These are phyloP conservation scores for Pterulicium gracile DNA, from an alignment of 1,284 basidiomycete genomes.

Conservation along the genomic window DNA sequence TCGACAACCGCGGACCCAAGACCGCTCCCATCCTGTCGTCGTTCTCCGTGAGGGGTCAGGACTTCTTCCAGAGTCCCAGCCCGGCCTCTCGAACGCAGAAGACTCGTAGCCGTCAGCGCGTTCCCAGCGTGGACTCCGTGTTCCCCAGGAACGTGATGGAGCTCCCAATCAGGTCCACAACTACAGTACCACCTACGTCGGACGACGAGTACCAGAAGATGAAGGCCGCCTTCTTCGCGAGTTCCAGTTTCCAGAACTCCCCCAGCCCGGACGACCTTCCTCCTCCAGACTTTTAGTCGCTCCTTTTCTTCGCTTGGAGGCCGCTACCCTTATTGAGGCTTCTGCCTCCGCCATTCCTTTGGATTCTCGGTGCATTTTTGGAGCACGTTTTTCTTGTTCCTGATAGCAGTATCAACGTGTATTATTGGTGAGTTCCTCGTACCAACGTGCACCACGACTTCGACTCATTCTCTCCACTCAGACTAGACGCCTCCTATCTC, in stretches of 20 bases:
- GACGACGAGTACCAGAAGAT: slow-evolving; percentile 19
- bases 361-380: not conserved
- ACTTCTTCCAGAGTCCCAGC: not conserved
- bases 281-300: slow-evolving; percentile 39
- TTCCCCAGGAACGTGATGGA: not conserved
- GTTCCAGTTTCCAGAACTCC: slow-evolving; percentile 71
- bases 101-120: slow-evolving; percentile 9
- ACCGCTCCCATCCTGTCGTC: slow-evolving; percentile 10
- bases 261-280: slow-evolving; percentile 69
- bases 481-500: not conserved
- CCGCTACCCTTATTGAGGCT: not conserved
- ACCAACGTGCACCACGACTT: not conserved
- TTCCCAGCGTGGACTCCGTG: slow-evolving; percentile 10
- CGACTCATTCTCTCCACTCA: not conserved
- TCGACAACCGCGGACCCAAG: not conserved
- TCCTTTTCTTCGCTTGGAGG: not conserved
- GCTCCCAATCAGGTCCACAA: slow-evolving; percentile 18
- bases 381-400: not conserved
- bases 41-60: slow-evolving; percentile 6
- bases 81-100: slow-evolving; percentile 12
- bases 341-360: not conserved
- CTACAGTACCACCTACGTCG: slow-evolving; percentile 11
- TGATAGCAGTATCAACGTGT: not conserved
- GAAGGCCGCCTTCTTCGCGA: slow-evolving; percentile 47
- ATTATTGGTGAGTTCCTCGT: not conserved